phyloP scores from a whole-genome alignment of 2,329 filamentous ascomycete genomes.

The Cytospora chrysosperma region DNA sequence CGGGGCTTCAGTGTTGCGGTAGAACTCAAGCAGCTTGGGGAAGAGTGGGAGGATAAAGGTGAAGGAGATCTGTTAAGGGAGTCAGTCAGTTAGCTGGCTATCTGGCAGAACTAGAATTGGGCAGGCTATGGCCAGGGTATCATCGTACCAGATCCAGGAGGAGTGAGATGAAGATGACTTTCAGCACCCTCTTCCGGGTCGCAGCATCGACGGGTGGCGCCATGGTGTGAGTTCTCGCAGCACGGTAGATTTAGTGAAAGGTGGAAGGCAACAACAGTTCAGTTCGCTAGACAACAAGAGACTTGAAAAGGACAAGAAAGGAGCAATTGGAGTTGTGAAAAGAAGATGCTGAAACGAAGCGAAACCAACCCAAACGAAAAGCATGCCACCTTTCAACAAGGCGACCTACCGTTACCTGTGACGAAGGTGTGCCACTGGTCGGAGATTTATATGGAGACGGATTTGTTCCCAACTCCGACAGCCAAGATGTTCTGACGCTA shows the following conservation, averaged over 20 bases:
- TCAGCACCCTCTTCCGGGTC: constrained; percentile 76
- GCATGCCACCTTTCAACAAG: constrained; percentile 8
- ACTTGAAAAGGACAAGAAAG: neutral
- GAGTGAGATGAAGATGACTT: constrained; percentile 84
- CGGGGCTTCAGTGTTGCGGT: constrained; percentile 76
- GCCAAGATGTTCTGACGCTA: neutral
- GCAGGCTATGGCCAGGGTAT: constrained; percentile 30
- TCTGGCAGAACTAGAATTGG: constrained; percentile 3
- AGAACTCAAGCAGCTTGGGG: constrained; percentile 93
- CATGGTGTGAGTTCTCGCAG: constrained; percentile 34
- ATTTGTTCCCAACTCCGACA: constrained; percentile 8
- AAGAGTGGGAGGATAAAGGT: constrained; percentile 98
- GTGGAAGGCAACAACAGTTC: neutral
- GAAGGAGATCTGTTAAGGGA: constrained; percentile 75
- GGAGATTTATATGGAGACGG: constrained; percentile 5
- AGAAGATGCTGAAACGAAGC: neutral
- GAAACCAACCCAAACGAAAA: no score
- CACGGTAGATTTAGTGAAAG: neutral
- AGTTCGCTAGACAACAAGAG: no score
- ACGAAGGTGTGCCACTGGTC: constrained; percentile 1
- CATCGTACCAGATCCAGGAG: constrained; percentile 78
- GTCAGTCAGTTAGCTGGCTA: constrained; percentile 17
- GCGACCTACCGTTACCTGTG: neutral
- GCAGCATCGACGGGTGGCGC: constrained; percentile 46
- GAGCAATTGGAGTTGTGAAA: neutral